Conservation (phyloP, 1,284 basidiomycete species). For the Pascua sp. region DNA sequence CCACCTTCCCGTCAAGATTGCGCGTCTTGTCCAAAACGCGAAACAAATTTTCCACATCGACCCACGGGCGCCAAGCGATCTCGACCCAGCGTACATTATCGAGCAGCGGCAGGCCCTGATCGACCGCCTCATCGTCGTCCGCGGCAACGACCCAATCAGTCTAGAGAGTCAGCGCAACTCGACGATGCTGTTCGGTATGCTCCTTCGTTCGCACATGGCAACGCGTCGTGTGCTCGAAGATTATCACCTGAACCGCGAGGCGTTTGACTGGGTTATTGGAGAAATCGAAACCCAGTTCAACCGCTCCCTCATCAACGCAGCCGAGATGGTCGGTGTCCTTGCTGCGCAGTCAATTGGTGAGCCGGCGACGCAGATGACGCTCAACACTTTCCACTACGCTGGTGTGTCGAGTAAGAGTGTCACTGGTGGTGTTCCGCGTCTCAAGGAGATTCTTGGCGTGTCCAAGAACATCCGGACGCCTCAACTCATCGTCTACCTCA, state of each 20-base stretch:
- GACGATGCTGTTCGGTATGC: slow-evolving; percentile 88
- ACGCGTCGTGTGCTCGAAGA: slow-evolving; percentile 78
- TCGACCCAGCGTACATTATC: slow-evolving; percentile 83
- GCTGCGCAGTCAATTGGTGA: slow-evolving; percentile 99
- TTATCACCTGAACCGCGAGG: slow-evolving; percentile 79
- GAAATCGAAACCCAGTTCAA: slow-evolving; percentile 96
- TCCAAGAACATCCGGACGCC: slow-evolving; percentile 98
- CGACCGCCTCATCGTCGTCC: slow-evolving; percentile 74
- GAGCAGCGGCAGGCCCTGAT: slow-evolving; percentile 69
- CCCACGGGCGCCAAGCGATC: slow-evolving; percentile 83
- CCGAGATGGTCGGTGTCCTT: slow-evolving; percentile 98
- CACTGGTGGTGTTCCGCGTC: slow-evolving; percentile 92
- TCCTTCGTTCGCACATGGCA: slow-evolving; percentile 82
- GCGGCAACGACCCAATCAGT: slow-evolving; percentile 74
- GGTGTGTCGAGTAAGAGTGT: slow-evolving; percentile 98
- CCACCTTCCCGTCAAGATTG: slow-evolving; percentile 86
- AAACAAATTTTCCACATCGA: slow-evolving; percentile 98
- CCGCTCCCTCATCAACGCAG: slow-evolving; percentile 82
- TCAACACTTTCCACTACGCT: slow-evolving; percentile 99
- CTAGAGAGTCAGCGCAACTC: slow-evolving; percentile 80
- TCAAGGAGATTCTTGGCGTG: slow-evolving; percentile 99
- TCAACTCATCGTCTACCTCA: slow-evolving; percentile 84
- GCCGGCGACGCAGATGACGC: slow-evolving; percentile 98
- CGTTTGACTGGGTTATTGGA: slow-evolving; percentile 96
- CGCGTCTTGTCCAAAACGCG: slow-evolving; percentile 92